phyloP scores from a whole-genome alignment of 2,329 filamentous ascomycete genomes.

The Botrytis medusae region DNA sequence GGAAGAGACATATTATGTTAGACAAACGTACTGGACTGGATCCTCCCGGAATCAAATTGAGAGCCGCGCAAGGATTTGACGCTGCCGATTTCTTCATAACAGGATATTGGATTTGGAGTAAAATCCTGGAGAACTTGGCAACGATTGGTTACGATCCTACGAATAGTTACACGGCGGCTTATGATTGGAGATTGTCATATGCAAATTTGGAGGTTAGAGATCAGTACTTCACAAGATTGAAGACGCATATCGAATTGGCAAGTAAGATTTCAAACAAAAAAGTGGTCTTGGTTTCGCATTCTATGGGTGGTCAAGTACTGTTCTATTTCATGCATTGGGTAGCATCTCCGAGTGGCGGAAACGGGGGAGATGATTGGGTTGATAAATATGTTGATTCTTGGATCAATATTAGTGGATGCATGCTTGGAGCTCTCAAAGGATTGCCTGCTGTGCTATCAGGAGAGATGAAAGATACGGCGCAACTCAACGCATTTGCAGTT shows the following conservation, averaged over 20 bases:
- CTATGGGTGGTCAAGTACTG: constrained; percentile 94
- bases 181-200: constrained; percentile 94
- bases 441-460: constrained; percentile 88
- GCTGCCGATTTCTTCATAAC: constrained; percentile 93
- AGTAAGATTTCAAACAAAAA: constrained; percentile 74
- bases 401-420: constrained; percentile 98
- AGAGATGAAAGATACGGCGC: constrained; percentile 97
- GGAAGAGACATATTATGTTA: constrained; percentile 97
- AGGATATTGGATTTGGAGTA: constrained; percentile 91
- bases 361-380: constrained; percentile 84
- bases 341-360: constrained; percentile 72
- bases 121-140: constrained; percentile 94
- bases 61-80: constrained; percentile 94
- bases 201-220: constrained; percentile 85
- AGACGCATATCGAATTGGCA: constrained; percentile 85
- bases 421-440: constrained; percentile 92
- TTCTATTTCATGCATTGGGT: constrained; percentile 82
- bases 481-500: constrained; percentile 93
- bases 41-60: constrained; percentile 81
- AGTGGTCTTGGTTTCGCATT: constrained; percentile 84
- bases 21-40: constrained; percentile 90
- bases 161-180: constrained; percentile 66
- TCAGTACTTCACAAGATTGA: constrained; percentile 89
- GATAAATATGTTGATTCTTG: constrained; percentile 87
- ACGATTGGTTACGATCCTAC: constrained; percentile 93